Base-by-base conservation (phyloP, 2,329 filamentous ascomycete genomes). In the Cercospora sojina region DNA sequence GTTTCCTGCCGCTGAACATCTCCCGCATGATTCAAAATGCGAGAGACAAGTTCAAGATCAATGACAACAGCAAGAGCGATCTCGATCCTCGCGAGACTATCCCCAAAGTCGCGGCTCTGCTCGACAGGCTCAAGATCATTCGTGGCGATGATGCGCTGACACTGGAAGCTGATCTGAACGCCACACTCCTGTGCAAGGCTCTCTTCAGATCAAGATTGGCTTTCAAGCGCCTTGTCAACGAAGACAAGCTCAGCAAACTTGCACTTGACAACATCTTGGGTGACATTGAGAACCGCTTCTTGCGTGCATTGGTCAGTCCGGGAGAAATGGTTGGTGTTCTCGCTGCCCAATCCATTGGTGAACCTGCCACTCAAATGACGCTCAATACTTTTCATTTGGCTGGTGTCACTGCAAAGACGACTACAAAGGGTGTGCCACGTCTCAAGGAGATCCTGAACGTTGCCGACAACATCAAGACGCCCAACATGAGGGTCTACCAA, bases 311-410 rank as follows among this genome's bases (percentile, higher is more conserved):
- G 73, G 93, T 97, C 68, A 92, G 89, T 74, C 94, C 95, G 57
- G 95, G 96, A 77, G 96, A 99, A 79, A 99, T 99, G 95, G 95
- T 99, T 64, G 95, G 95, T 82, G 95, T 99, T 23, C 83, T 99
- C 75, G 95, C 95, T 70, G 95, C 96, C 6, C 95, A 99, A 82
- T 99, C 95, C 32, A 99, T 99, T 77, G 95, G 95, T 83, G 95
- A 99, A 80, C 95, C 95, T 47, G 96, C 95, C 23, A 99, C 95
- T 1, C 95, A 99, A 84, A 99, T 99, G 95, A 99, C 95, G 1
- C 83, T 99, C 68, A 99, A 99, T 83, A 99, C 95, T 25, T 99
- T 99, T 90, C 95, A 99, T 85, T 99, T 99, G 80, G 93, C 95
- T 80, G 95, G 95, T 97, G 93, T 99, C 68, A 97, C 96, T 41